phyloP scores from a whole-genome alignment of 2,329 filamentous ascomycete species.

The Diplocarpon rosae region DNA sequence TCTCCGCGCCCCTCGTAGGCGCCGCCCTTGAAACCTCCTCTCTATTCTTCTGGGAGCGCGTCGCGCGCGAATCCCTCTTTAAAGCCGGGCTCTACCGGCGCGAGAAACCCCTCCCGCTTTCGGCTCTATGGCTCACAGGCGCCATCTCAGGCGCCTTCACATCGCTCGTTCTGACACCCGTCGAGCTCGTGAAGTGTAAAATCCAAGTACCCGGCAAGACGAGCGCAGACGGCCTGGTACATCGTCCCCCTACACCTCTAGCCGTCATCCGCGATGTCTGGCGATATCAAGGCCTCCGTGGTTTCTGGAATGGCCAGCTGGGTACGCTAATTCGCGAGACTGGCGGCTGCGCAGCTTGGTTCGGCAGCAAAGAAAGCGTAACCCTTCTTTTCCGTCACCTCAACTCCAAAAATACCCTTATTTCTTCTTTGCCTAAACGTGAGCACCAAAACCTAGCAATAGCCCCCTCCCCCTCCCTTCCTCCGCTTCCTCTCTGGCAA shows the following conservation, averaged over 20 bases:
- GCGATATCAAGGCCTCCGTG: slow-evolving; percentile 66
- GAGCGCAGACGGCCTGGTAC: slow-evolving; percentile 31
- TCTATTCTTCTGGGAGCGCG: slow-evolving; percentile 82
- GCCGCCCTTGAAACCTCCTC: slow-evolving; percentile 88
- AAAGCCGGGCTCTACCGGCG: slow-evolving; percentile 36
- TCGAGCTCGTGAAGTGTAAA: slow-evolving; percentile 96
- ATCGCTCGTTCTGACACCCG: slow-evolving; percentile 81
- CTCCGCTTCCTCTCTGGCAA: slow-evolving; percentile 67
- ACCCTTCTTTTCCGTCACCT: slow-evolving; percentile 34
- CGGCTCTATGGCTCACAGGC: slow-evolving; percentile 66
- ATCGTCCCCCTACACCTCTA: slow-evolving; percentile 48
- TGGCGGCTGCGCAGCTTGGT: slow-evolving; percentile 90
- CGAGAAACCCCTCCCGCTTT: slow-evolving; percentile 57
- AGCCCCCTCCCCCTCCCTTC: slow-evolving; percentile 24
- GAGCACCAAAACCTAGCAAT: slow-evolving; percentile 8
- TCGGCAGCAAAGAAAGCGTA: slow-evolving; percentile 77
- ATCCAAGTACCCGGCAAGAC: slow-evolving; percentile 63
- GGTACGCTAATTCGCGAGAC: slow-evolving; percentile 91
- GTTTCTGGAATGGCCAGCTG: slow-evolving; percentile 92
- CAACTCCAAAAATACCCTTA: slow-evolving; percentile 32
- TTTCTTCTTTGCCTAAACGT: neutral
- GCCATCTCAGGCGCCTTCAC: slow-evolving; percentile 82
- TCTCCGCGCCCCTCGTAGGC: slow-evolving; percentile 80
- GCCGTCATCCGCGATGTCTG: slow-evolving; percentile 70
- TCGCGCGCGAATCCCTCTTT: slow-evolving; percentile 58